Conservation (phyloP, 768 basidiomycete genomes). For the Suillus placidus region DNA sequence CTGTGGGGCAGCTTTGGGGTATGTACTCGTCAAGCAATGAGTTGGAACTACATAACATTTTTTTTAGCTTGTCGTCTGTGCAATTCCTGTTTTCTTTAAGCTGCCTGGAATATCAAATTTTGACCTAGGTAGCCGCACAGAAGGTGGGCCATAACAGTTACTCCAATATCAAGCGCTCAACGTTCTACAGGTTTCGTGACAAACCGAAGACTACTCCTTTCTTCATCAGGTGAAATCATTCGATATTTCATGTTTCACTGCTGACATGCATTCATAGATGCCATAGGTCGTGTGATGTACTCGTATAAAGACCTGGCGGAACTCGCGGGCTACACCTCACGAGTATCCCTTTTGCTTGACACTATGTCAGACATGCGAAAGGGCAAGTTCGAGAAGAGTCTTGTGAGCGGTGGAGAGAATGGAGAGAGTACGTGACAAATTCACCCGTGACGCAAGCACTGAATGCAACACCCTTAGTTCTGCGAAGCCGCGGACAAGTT, state of each 20-base stretch:
- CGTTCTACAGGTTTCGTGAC: constrained; percentile 81
- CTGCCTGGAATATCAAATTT: constrained; percentile 65
- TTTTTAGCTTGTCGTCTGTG: constrained; percentile 77
- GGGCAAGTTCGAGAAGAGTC: constrained; percentile 86
- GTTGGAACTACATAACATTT: constrained; percentile 13
- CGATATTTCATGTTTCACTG: constrained; percentile 6
- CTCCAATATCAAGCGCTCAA: neutral
- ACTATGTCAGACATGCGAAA: constrained; percentile 86
- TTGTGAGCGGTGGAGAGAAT: constrained; percentile 82
- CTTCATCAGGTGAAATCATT: constrained; percentile 67
- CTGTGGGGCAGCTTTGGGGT: constrained; percentile 95
- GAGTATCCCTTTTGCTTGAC: constrained; percentile 86
- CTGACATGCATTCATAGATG: constrained; percentile 53
- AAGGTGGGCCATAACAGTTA: constrained; percentile 54
- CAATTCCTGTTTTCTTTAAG: constrained; percentile 91
- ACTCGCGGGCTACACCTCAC: constrained; percentile 92
- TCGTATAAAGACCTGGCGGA: constrained; percentile 97
- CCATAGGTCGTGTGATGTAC: constrained; percentile 95
- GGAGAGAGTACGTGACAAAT: constrained; percentile 59
- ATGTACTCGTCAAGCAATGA: constrained; percentile 30
- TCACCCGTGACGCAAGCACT: constrained; percentile 6
- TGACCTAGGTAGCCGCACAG: constrained; percentile 87
- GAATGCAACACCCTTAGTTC: constrained; percentile 48
- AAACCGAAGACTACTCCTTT: constrained; percentile 86
- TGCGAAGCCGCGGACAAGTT: constrained; percentile 76